A percentile compares a stretch with the other conserved stretches of the same genome.
Evolutionary conservation across 306 rosid species (phyloP).

Genomic region (Geum urbanum): DNA sequence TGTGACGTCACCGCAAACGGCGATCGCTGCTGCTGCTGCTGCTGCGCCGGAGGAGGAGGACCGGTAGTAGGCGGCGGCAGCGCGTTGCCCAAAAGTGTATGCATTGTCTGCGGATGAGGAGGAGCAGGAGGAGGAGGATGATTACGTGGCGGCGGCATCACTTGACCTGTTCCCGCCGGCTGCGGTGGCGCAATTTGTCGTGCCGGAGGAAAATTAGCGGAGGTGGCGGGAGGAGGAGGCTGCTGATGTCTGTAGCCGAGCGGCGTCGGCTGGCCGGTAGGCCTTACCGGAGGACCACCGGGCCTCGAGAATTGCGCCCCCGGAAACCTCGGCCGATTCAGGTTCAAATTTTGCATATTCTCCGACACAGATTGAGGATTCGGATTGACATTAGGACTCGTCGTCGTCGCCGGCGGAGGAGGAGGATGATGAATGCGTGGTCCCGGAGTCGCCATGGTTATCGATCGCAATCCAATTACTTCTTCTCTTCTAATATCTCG

Average conservation of each 20-base stretch:
- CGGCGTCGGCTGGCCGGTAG: slow-evolving; percentile 43
- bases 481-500: too few species aligned
- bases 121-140: slow-evolving; percentile 49
- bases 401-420: too few species aligned
- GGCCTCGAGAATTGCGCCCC: slow-evolving; percentile 52
- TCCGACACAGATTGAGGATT: slow-evolving; percentile 40
- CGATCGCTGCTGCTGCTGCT: slow-evolving; percentile 39
- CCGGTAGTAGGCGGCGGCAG: slow-evolving; percentile 58
- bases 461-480: slow-evolving; percentile 22
- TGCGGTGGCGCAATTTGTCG: slow-evolving; percentile 33
- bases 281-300: slow-evolving; percentile 24
- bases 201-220: slow-evolving; percentile 37
- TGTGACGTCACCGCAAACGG: slow-evolving; percentile 54
- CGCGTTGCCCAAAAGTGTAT: slow-evolving; percentile 24
- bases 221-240: slow-evolving; percentile 49
- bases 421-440: slow-evolving; percentile 48
- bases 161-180: neutral
- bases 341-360: slow-evolving; percentile 63
- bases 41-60: slow-evolving; percentile 10
- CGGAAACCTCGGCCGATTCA: slow-evolving; percentile 45
- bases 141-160: neutral
- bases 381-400: slow-evolving; percentile 58
- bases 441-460: slow-evolving; percentile 77
- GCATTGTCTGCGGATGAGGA: slow-evolving; percentile 35
- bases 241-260: slow-evolving; percentile 31